phyloP scores from a whole-genome alignment of 257 asterid genomes.

The Paraleonurus japonicus region DNA sequence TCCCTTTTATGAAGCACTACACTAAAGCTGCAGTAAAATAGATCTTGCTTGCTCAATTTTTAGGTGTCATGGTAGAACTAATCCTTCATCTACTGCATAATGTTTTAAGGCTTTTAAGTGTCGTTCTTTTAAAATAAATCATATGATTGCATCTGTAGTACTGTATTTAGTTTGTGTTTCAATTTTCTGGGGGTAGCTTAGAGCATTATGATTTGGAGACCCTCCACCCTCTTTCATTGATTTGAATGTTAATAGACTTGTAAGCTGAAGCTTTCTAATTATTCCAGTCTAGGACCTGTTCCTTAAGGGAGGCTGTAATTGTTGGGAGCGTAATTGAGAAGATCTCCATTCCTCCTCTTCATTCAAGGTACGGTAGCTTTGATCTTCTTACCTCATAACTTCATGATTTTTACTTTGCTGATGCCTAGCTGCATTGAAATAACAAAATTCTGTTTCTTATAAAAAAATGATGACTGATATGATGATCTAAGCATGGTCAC shows the following conservation, averaged over 20 bases:
- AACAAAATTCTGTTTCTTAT: background rate
- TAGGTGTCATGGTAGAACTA: background rate
- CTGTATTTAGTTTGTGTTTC: background rate
- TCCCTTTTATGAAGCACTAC: background rate
- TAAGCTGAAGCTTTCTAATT: background rate
- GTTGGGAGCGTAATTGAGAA: slow-evolving; percentile 85
- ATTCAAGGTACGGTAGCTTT: slow-evolving; percentile 62
- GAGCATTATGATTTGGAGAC: background rate
- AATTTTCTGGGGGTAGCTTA: background rate
- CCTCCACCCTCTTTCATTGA: background rate
- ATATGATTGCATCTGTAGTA: background rate
- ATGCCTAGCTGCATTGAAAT: background rate
- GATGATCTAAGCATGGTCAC: no score
- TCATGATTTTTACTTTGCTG: background rate
- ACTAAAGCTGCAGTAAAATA: no score
- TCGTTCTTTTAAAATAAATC: background rate
- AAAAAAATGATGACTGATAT: no score
- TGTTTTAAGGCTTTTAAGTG: background rate
- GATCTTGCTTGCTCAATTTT: background rate
- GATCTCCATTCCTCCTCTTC: slow-evolving; percentile 86
- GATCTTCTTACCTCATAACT: background rate
- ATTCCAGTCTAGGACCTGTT: slow-evolving; percentile 76
- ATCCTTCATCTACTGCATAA: background rate
- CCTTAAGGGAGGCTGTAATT: slow-evolving; percentile 83
- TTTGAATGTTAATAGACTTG: background rate